Evolutionary conservation across 371 early-diverging fungal species (phyloP), one percentile per base, ranked within the genome.

Genomic region (Rhizomucor pusillus): DNA sequence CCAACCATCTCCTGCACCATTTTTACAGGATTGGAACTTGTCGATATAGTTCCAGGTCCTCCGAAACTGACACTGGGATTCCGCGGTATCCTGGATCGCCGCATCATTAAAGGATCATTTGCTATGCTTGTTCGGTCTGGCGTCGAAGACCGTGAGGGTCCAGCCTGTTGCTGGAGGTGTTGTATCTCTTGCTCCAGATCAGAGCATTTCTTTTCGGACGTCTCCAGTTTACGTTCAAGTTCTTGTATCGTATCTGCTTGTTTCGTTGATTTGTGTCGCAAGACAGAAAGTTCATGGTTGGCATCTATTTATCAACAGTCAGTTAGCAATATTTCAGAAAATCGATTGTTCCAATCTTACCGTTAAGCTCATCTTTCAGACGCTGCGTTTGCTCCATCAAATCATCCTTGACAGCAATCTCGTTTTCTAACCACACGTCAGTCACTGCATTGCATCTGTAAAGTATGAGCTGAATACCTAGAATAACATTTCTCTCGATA

Each of bases 1-100:
- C 84, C 80, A n/a, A 86, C 83, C 82, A 86, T 86, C 25, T 86
- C 85, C 64, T 85, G 85, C 18, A 85, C 85, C 75, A 82, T 81
- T 49, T 78, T 81, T 47, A 86, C 84, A 6, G 85, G 82, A 61
- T 84, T 87, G 1, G 73, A 65, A 10, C 59, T 50, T 23, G 67
- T 35, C 23, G 73, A 63, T n/a, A 62, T 22, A 1, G 59, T 44
- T 13, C 57, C 63, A 14, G 44, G 48, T 39, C 44, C n/a, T 12
- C 41, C 25, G 22, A 54, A 54, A 20, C 55, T 48, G 5, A 59
- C 43, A 12, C 56, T 66, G 7, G 59, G 49, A 20, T 66, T 68
- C 3, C 71, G 60, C 12, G 73, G 69, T 16, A 76, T 68, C 47
- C 77, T 68, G 0, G 69, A 64, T 49, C 63, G 62, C 36, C 63